Evolutionary conservation across 2,329 filamentous ascomycete species (phyloP).

Genomic region (Diaporthe sp.): DNA sequence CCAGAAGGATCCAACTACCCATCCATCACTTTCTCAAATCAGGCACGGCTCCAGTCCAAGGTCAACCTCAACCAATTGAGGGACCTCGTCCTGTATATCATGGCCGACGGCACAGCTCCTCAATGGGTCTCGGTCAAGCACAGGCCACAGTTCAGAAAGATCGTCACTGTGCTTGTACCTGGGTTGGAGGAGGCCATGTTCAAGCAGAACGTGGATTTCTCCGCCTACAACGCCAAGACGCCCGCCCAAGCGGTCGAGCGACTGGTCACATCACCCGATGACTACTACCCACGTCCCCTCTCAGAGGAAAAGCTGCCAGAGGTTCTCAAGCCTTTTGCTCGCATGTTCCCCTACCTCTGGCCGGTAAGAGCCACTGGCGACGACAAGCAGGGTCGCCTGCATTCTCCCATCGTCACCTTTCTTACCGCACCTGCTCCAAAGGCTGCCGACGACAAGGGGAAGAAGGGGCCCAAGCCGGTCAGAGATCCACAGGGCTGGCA

Average conservation of each 20-base stretch:
- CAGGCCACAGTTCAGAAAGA: conserved; percentile 77
- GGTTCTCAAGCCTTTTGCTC: conserved; percentile 75
- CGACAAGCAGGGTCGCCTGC: conserved; percentile 82
- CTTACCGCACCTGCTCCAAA: conserved; percentile 81
- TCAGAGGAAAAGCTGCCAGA: conserved; percentile 64
- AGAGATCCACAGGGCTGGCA: conserved; percentile 76
- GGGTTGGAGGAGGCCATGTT: conserved; percentile 94
- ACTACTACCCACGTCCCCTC: conserved; percentile 70
- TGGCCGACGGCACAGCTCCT: conserved; percentile 74
- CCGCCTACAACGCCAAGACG: conserved; percentile 57
- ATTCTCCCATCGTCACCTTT: conserved; percentile 90
- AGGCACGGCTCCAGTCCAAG: conserved; percentile 71
- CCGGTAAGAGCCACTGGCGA: conserved; percentile 90
- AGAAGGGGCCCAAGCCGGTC: conserved; percentile 70
- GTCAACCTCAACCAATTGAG: conserved; percentile 75
- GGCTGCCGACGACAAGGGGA: conserved; percentile 73
- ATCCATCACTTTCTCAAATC: conserved; percentile 68
- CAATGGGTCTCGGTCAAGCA: conserved; percentile 76
- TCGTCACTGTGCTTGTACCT: conserved; percentile 92
- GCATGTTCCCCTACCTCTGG: conserved; percentile 91
- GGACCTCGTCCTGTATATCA: conserved; percentile 75
- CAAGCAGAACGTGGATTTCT: conserved; percentile 68
- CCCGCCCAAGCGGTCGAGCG: conserved; percentile 50
- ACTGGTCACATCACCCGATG: conserved; percentile 64
- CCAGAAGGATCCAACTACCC: conserved; percentile 70